A percentile compares a stretch with the other conserved stretches of the same genome.
Conservation (phyloP, 805 yeast genomes). For the Brettanomyces anomalus region DNA sequence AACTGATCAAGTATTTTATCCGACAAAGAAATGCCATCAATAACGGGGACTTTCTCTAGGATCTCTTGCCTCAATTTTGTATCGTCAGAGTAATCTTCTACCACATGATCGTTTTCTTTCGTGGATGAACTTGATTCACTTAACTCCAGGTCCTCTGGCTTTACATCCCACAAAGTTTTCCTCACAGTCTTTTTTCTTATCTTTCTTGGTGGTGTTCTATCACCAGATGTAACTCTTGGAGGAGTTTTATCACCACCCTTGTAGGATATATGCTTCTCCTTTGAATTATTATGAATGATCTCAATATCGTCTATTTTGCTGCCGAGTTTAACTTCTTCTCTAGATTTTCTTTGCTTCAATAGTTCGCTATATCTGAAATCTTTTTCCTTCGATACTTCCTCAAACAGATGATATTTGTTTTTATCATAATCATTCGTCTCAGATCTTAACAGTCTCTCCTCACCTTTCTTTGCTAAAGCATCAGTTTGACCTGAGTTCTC, state of each 20-base stretch:
- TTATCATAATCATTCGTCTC: slow-evolving; percentile 42
- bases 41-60: slow-evolving; percentile 14
- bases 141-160: slow-evolving; percentile 25
- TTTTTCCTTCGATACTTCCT: slow-evolving; percentile 25
- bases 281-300: not conserved
- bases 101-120: too few species aligned
- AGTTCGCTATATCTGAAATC: slow-evolving; percentile 16
- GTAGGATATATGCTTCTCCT: not conserved
- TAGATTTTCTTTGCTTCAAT: slow-evolving; percentile 3
- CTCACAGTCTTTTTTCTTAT: slow-evolving; percentile 24
- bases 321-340: slow-evolving; percentile 11
- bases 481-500: slow-evolving; percentile 13
- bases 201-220: slow-evolving; percentile 3
- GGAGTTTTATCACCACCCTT: slow-evolving; percentile 15
- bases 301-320: slow-evolving; percentile 5
- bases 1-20: slow-evolving; percentile 38
- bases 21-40: slow-evolving; percentile 31
- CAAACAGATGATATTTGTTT: slow-evolving; percentile 19
- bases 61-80: not conserved
- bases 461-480: slow-evolving; percentile 16
- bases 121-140: too few species aligned
- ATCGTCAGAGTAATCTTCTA: slow-evolving; percentile 2
- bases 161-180: slow-evolving; percentile 31
- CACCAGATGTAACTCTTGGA: not conserved
- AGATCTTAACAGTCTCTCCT: slow-evolving; percentile 21